A percentile compares a stretch with the other conserved stretches of the same genome.
Conservation (phyloP, 2,329 filamentous ascomycete species). For the Tolypocladium inflatum region DNA sequence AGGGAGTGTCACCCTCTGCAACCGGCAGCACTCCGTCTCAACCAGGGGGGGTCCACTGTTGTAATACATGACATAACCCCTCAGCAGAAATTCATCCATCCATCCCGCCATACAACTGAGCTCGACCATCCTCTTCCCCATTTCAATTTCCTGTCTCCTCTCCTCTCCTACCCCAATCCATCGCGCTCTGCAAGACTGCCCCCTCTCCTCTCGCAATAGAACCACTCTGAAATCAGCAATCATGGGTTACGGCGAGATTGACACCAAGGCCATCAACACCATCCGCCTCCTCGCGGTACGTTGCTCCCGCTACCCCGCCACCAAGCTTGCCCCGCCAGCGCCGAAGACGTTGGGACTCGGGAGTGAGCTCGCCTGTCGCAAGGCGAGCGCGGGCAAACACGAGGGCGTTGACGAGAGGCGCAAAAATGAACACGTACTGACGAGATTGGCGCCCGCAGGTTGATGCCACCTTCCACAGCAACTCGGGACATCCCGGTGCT, state of each 20-base stretch:
- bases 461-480: slow-evolving; percentile 93
- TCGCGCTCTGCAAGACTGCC: not conserved
- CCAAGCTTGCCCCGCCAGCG: slow-evolving; percentile 18
- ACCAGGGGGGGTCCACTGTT: not conserved
- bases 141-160: slow-evolving; percentile 7
- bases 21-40: not conserved
- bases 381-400: not conserved
- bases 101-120: not conserved
- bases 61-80: slow-evolving; percentile 21
- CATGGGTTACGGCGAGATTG: slow-evolving; percentile 85
- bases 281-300: slow-evolving; percentile 93
- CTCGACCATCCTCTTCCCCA: slow-evolving; percentile 1
- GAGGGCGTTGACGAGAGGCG: not conserved
- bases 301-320: slow-evolving; percentile 26
- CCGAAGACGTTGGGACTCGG: slow-evolving; percentile 1
- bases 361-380: not conserved
- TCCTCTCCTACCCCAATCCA: slow-evolving; percentile 11
- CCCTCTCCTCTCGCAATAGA: slow-evolving; percentile 8
- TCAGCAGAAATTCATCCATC: slow-evolving; percentile 8
- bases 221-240: slow-evolving; percentile 28
- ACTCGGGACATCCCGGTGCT: slow-evolving; percentile 97
- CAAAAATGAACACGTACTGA: not conserved
- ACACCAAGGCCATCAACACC: slow-evolving; percentile 93
- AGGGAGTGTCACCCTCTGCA: not conserved
- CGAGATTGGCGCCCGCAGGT: slow-evolving; percentile 45